Evolutionary conservation across 1,139 yeast genomes (phyloP).

Genomic region (Keqinozyma sinolaborantium): DNA sequence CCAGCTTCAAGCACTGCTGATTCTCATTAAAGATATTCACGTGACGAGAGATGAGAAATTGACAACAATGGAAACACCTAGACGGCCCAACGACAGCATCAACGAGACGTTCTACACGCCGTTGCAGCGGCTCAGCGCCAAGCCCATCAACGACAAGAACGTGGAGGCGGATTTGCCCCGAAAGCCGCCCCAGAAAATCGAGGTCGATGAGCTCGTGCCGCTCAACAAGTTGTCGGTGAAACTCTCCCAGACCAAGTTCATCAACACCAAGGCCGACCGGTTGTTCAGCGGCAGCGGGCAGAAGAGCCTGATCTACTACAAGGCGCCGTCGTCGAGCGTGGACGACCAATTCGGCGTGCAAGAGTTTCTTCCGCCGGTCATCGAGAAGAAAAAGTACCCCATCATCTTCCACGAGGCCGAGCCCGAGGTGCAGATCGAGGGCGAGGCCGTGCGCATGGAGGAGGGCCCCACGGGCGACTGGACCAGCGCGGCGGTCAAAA

Average conservation of each 20-base stretch:
- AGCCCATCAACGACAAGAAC: conserved; percentile 5
- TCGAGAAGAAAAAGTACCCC: conserved; percentile 13
- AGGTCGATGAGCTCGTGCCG: conserved; percentile 10
- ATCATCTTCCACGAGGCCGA: conserved; percentile 8
- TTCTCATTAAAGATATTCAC: not conserved
- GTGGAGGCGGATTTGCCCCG: not conserved
- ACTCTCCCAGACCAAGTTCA: conserved; percentile 16
- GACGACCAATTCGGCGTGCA: conserved; percentile 28
- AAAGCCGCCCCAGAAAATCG: conserved; percentile 1
- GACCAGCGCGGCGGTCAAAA: conserved; percentile 35
- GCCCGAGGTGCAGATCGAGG: conserved; percentile 2
- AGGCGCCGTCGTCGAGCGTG: conserved; percentile 28
- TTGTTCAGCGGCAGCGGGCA: conserved; percentile 7
- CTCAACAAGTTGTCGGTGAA: conserved; percentile 16
- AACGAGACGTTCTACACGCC: conserved; percentile 12
- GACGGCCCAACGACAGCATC: conserved; percentile 1
- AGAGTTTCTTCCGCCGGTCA: conserved; percentile 26
- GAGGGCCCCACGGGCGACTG: conserved; percentile 35
- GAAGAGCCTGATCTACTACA: conserved; percentile 29
- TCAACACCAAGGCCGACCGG: conserved; percentile 9
- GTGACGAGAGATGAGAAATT: not conserved
- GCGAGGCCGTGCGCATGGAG: conserved; percentile 9
- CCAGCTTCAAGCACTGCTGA: too few relatives aligned
- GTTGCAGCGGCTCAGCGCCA: conserved; percentile 11
- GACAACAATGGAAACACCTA: not conserved